Evolutionary conservation across 305 asterid species (phyloP).

Genomic region (Solanum hybrid): DNA sequence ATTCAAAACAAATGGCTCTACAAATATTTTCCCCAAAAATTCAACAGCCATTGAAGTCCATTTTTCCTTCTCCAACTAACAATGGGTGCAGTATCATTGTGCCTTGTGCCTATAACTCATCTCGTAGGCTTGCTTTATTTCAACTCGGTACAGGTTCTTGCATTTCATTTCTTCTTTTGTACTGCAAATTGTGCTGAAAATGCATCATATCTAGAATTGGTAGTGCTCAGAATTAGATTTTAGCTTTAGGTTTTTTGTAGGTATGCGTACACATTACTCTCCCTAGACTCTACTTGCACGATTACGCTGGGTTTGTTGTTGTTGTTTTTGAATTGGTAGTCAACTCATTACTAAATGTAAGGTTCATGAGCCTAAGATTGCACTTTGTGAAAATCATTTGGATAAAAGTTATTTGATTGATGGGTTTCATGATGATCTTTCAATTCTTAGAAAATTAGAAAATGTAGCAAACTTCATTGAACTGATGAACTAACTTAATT

Average conservation of each 20-base stretch:
- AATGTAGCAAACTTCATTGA: not conserved
- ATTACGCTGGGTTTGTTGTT: not conserved
- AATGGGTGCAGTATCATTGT: not conserved
- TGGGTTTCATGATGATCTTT: not conserved
- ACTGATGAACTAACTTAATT: not conserved
- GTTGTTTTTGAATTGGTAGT: not conserved
- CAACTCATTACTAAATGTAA: not conserved
- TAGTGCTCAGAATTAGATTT: not conserved
- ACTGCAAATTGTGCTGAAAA: not conserved
- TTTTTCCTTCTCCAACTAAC: conserved; percentile 3
- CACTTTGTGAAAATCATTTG: not conserved
- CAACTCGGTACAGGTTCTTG: conserved; percentile 36
- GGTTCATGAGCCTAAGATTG: not conserved
- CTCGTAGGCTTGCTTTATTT: conserved; percentile 35
- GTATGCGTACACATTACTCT: not conserved
- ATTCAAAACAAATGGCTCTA: not conserved
- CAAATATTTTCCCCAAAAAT: not conserved
- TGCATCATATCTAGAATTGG: not conserved
- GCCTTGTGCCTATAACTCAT: conserved; percentile 22
- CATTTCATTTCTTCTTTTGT: not conserved
- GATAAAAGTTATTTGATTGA: not conserved
- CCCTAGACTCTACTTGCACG: not conserved
- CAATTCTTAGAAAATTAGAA: not conserved
- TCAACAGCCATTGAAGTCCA: not conserved
- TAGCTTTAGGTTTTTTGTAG: not conserved